phyloP scores from a whole-genome alignment of 139 green algal genomes.

The Chlorella sp. region DNA sequence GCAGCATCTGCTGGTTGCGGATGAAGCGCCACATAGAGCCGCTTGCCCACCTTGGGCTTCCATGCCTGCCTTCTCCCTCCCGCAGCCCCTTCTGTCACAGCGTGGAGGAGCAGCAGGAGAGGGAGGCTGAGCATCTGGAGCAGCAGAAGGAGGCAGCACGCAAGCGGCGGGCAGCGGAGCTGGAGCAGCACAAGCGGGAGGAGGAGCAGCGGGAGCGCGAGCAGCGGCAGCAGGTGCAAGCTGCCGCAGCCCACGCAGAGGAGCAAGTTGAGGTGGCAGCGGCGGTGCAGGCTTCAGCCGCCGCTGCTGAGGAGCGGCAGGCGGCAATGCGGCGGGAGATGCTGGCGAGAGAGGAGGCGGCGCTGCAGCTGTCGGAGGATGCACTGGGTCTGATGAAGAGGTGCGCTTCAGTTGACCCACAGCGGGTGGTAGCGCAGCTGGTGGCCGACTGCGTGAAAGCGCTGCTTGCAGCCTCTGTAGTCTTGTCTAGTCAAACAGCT shows the following conservation, averaged over 20 bases:
- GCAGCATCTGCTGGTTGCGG: too few species aligned
- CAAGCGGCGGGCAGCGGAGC: background rate
- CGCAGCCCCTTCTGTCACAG: background rate
- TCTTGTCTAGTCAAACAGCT: too few species aligned
- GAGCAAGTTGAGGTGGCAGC: background rate
- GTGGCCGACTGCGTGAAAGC: too few species aligned
- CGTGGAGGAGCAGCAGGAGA: background rate
- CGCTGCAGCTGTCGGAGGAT: conserved; percentile 7
- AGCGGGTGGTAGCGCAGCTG: too few species aligned
- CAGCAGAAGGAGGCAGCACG: background rate
- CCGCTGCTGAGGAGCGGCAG: background rate
- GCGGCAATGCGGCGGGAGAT: background rate
- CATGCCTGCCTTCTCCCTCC: too few species aligned
- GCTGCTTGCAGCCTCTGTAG: too few species aligned
- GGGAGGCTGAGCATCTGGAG: background rate
- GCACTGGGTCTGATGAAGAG: conserved; percentile 4
- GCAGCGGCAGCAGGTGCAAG: background rate
- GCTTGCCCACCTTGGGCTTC: too few species aligned
- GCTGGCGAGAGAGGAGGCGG: conserved; percentile 14
- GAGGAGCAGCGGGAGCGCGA: background rate
- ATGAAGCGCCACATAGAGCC: too few species aligned
- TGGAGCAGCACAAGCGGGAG: background rate
- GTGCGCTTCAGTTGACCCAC: background rate
- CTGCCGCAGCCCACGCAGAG: background rate
- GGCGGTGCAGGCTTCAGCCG: background rate